These are phyloP conservation scores for Nakazawaea siamensis DNA, from an alignment of 805 yeast species.

Conservation along the genomic window DNA sequence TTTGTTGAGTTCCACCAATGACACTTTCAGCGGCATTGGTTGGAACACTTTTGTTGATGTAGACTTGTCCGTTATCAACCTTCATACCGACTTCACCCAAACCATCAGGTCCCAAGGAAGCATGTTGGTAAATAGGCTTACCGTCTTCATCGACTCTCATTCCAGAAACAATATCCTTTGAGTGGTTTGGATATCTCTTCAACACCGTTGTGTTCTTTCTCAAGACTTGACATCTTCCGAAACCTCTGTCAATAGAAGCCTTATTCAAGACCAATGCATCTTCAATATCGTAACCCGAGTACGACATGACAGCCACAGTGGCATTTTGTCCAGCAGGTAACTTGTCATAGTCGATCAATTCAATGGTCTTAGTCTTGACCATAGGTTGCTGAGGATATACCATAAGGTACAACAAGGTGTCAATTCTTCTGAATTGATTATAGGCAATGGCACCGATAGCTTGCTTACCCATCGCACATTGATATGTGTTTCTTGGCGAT, in stretches of 20 bases:
- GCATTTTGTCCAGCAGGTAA: conserved; percentile 99
- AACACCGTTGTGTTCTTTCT: conserved; percentile 84
- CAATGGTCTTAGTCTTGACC: conserved; percentile 97
- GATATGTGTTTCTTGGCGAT: conserved; percentile 97
- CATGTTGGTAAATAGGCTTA: conserved; percentile 79
- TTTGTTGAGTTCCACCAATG: conserved; percentile 28
- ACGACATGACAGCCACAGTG: conserved; percentile 97
- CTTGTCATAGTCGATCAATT: conserved; percentile 89
- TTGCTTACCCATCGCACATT: conserved; percentile 99
- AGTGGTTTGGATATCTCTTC: conserved; percentile 89
- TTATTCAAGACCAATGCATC: conserved; percentile 95
- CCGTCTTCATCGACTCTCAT: conserved; percentile 80
- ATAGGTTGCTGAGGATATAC: conserved; percentile 99
- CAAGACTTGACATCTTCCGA: conserved; percentile 94
- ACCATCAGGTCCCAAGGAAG: conserved; percentile 88
- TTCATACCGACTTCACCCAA: conserved; percentile 92
- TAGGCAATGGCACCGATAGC: conserved; percentile 99
- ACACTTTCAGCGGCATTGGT: conserved; percentile 69
- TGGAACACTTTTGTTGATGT: conserved; percentile 89
- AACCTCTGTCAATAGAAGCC: conserved; percentile 90
- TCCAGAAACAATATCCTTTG: conserved; percentile 87
- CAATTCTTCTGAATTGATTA: conserved; percentile 93
- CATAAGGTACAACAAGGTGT: conserved; percentile 87
- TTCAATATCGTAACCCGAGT: conserved; percentile 98
- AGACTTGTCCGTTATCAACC: conserved; percentile 89